These are phyloP conservation scores for Pseudozyma tsukubaensis DNA, from an alignment of 1,284 basidiomycete species.

Conservation along the genomic window DNA sequence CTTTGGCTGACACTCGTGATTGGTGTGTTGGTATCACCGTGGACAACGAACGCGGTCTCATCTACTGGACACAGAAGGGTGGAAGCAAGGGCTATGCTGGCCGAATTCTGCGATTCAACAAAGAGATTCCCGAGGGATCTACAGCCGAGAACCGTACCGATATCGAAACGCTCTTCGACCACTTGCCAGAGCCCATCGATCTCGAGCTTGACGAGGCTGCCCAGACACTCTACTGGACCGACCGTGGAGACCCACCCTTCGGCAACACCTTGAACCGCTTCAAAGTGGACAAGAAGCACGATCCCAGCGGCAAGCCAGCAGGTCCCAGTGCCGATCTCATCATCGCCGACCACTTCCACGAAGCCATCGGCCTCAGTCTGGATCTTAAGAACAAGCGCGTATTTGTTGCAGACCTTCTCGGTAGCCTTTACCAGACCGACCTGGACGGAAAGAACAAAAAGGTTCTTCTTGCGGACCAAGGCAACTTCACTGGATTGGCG, in stretches of 20 bases:
- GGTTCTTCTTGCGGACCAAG: not conserved
- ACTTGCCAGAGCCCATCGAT: not conserved
- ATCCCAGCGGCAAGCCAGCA: not conserved
- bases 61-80: not conserved
- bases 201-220: not conserved
- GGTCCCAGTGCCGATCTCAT: not conserved
- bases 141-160: not conserved
- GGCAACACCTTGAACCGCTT: slow-evolving; percentile 2
- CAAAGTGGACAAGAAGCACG: slow-evolving; percentile 1
- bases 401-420: not conserved
- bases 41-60: not conserved
- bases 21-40: slow-evolving; percentile 1
- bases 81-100: not conserved
- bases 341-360: not conserved
- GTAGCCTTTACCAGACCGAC: not conserved
- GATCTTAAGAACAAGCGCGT: not conserved
- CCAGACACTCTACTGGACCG: not conserved
- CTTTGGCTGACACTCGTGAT: not conserved
- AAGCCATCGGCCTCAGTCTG: not conserved
- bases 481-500: not conserved
- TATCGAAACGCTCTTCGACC: not conserved
- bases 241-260: not conserved
- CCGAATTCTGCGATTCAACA: not conserved
- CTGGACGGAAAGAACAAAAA: not conserved
- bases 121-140: not conserved